Evolutionary conservation across 371 early-diverging fungal genomes (phyloP), one percentile per base, ranked within the genome.

Genomic region (Cokeromyces recurvatus): DNA sequence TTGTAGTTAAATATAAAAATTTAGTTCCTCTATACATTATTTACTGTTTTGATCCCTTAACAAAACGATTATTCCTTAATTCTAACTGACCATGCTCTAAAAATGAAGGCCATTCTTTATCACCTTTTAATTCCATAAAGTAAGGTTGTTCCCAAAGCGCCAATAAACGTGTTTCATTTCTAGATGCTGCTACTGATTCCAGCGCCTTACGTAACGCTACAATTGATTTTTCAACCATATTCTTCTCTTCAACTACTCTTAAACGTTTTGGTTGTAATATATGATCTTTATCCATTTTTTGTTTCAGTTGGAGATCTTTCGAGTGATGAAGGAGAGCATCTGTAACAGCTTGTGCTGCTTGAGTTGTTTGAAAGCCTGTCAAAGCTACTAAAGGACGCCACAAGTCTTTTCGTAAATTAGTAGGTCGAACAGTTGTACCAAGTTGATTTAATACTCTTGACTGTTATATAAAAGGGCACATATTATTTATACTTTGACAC

Each of bases 361-460:
- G 56, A 21, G 57, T 40, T n/a, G 62, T 56, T 21, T 64, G 22
- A 32, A 81, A 77, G 0, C 82, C 82, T 22, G 75, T 74, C 37
- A 81, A 46, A 23, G 79, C 78, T 12, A 72, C 70, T 38, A 81
- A 43, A 15, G 82, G 82, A 32, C 76, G 77, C 82, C 82, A 81
- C 42, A 71, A 64, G 40, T 81, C 82, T 35, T 71, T 79, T 62
- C 82, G 71, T 22, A 81, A 66, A 23, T 62, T 68, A 9, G 66
- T 51, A 22, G 78, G 78, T 36, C 68, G 69, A 24, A 36, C 43
- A 48, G 46, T 37, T 62, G 64, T 52, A 48, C 62, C 47, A 20
- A 59, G 39, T 35, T 53, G 54, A 11, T 50, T 45, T 27, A 78
- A 54, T 14, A n/a, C 35, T 27, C 29, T 7, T 27, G 11, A 27